A percentile compares a stretch with the other conserved stretches of the same genome.
Evolutionary conservation across 2,329 filamentous ascomycete species (phyloP).

Genomic region (Hymenoscyphus infarciens): DNA sequence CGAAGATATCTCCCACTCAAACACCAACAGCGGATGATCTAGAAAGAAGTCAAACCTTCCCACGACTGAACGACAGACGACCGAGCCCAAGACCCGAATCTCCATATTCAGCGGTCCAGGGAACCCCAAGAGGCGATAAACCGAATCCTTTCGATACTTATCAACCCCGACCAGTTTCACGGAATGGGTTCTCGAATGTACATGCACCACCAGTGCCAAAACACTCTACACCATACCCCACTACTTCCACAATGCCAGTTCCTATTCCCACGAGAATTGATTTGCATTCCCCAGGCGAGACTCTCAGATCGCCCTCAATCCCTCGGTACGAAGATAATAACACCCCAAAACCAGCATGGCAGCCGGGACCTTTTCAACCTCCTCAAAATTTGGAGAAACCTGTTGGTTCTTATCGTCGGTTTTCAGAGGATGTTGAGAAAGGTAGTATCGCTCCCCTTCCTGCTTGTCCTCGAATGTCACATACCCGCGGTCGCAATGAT

Average conservation of each 20-base stretch:
- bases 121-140: conserved; percentile 23
- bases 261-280: conserved; percentile 26
- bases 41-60: conserved; percentile 31
- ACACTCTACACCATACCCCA: conserved; percentile 14
- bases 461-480: conserved; percentile 64
- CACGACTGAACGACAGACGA: conserved; percentile 16
- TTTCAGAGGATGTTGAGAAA: conserved; percentile 49
- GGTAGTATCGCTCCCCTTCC: conserved; percentile 51
- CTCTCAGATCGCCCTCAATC: conserved; percentile 16
- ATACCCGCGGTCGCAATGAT: conserved; percentile 63
- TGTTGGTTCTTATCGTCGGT: conserved; percentile 48
- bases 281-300: conserved; percentile 21
- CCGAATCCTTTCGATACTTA: conserved; percentile 26
- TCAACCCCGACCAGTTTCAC: conserved; percentile 18
- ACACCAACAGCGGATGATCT: conserved; percentile 24
- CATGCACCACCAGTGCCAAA: conserved; percentile 4
- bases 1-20: conserved; percentile 30
- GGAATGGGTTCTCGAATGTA: conserved; percentile 10
- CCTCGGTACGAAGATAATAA: conserved; percentile 23
- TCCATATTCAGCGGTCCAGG: conserved; percentile 24
- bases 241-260: conserved; percentile 23
- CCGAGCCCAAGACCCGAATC: conserved; percentile 27
- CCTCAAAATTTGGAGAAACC: conserved; percentile 38
- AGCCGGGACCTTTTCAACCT: conserved; percentile 45
- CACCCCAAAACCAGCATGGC: conserved; percentile 38